phyloP scores from a whole-genome alignment of 2,329 filamentous ascomycete species.

The Verticillium nubilum region DNA sequence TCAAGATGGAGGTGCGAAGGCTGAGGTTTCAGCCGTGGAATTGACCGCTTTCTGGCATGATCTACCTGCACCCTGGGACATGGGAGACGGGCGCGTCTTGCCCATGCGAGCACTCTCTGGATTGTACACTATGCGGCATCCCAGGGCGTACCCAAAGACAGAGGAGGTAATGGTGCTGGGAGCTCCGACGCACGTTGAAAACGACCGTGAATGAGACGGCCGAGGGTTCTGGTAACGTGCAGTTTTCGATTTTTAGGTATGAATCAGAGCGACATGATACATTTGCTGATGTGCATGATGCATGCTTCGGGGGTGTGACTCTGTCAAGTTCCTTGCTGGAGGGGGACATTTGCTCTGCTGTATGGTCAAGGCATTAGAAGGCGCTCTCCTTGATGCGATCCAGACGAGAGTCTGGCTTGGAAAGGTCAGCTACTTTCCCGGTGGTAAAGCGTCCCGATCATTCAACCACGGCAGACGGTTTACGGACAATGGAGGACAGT shows the following conservation, averaged over 20 bases:
- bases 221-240: background rate
- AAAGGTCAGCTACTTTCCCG: too few species aligned
- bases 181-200: background rate
- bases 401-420: too few species aligned
- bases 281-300: background rate
- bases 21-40: background rate
- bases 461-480: too few species aligned
- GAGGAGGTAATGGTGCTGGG: background rate
- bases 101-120: background rate
- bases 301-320: background rate
- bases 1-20: background rate
- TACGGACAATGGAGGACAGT: too few species aligned
- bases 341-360: too few species aligned
- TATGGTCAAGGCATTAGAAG: too few species aligned
- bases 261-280: background rate
- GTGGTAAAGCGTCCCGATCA: too few species aligned
- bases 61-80: background rate
- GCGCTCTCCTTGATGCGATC: too few species aligned
- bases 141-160: background rate
- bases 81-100: background rate
- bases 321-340: too few species aligned
- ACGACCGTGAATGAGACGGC: background rate
- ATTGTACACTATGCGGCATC: background rate
- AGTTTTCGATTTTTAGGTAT: background rate
- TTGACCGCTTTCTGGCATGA: background rate